Base-by-base conservation (phyloP, 768 basidiomycete species). In the Boletus sp. region DNA sequence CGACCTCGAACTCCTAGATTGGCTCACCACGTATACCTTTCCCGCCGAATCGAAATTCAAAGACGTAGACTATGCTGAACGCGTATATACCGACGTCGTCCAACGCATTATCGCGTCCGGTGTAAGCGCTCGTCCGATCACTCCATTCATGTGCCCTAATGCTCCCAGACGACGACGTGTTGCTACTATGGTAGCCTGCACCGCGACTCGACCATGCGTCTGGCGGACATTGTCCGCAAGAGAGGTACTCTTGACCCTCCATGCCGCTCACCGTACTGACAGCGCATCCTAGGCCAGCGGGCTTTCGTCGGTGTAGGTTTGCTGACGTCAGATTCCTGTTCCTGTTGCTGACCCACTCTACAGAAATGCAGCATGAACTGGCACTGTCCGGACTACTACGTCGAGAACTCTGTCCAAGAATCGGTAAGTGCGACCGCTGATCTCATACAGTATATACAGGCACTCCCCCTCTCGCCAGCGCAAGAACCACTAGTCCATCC, bases 151-250 rank as follows among this genome's bases (percentile, higher is more conserved):
- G 52, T 32, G 37, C 54, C 35, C 60, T 44, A 47, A 62, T 15
- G 36, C 49, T 15, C 39, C n/a, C 30, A 64, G 94, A 96, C 94
- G 1, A 97, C 95, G 1, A 97, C 95, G 0, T 92, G 87, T 66
- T 97, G 92, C 70, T 97, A 95, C 72, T 96, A 92, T 67, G 92
- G 85, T 8, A 88, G 85, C 2, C 72, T 94, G 14, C 93, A 98
- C 69, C 75, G 87, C 28, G 87, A 89, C 55, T 82, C 87, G 0
- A 93, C 92, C 8, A 92, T 89, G 74, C 73, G 83, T 36, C 82
- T 98, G 6, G 94, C 91, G 2, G 85, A 92, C 41, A 81, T 90
- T 35, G 81, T 89, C 10, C 80, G 85, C 61, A 68, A 66, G n/a
- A 73, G 74, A 64, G 90, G 90, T 81, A 56, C 64, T 78, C 28